Evolutionary conservation across 345 rosid genomes (phyloP), one percentile per base, ranked within the genome.

Genomic region (Salix udensis): DNA sequence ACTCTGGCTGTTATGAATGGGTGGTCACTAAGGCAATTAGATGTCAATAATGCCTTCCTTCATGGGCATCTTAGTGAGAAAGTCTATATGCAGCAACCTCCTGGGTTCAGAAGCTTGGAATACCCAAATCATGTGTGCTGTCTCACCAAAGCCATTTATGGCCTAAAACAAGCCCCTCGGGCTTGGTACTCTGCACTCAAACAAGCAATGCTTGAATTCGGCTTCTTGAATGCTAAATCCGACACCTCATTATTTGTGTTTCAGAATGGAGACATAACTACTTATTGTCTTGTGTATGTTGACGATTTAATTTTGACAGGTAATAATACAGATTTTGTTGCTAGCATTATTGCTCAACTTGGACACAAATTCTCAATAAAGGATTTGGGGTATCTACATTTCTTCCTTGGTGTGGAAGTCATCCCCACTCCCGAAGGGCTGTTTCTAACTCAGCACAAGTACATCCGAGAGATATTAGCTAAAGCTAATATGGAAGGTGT

Each of bases 381-480:
- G 5, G 53, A 50, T 1, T 16, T 50, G 21, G 53, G 53, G 53
- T 0, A 6, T 5, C 0, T 50, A 0, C 0, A 16, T 50, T 50
- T 50, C 1, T 50, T 50, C 2, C 21, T 50, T 4, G 21, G 53
- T 14, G 6, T 50, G 16, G 21, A 16, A 5, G 53, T 50, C 6
- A 50, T 50, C 0, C 53, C 53, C 16, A 50, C 53, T 0, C 0
- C 6, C 5, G 2, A 4, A 1, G 53, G 7, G 2, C 1, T 50
- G 7, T 50, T 16, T 50, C 8, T 50, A 0, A 50, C 2, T 50
- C 53, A 50, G 1, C 53, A 50, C 0, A 15, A 16, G 5, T 50
- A 50, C 5, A 50, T 50, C 0, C 2, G 5, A 0, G 21, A 50
- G 0, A 1, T 50, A 3, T 2, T 50, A 0, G 7, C 21, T 0